These are phyloP conservation scores for Colletotrichum scovillei DNA, from an alignment of 2,329 filamentous ascomycete genomes.

Conservation along the genomic window DNA sequence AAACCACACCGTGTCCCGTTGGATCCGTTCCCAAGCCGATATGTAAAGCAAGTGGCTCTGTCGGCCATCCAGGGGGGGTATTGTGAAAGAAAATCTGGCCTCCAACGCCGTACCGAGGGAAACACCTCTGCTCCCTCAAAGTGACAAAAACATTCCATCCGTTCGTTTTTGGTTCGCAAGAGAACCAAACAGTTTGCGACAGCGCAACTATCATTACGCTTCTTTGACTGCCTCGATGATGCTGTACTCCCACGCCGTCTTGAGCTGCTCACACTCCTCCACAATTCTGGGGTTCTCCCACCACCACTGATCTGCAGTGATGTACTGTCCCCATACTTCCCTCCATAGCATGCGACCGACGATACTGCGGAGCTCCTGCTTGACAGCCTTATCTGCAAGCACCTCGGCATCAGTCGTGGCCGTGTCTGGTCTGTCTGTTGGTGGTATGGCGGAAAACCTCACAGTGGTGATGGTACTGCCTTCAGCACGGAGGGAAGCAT, in stretches of 20 bases:
- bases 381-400: constrained; percentile 46
- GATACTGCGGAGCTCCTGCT: constrained; percentile 61
- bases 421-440: constrained; percentile 41
- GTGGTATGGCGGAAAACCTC: constrained; percentile 60
- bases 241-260: constrained; percentile 70
- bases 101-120: constrained; percentile 25
- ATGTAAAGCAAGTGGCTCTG: constrained; percentile 11
- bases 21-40: neutral
- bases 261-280: constrained; percentile 64
- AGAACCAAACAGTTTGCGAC: constrained; percentile 12
- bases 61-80: constrained; percentile 14
- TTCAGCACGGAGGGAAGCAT: constrained; percentile 61
- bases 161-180: neutral
- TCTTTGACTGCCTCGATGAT: constrained; percentile 67
- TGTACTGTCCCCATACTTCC: constrained; percentile 68
- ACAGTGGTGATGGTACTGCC: constrained; percentile 60
- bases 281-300: constrained; percentile 69
- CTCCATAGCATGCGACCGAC: constrained; percentile 70
- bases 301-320: constrained; percentile 67
- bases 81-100: constrained; percentile 32
- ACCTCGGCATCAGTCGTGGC: constrained; percentile 36
- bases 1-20: neutral
- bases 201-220: constrained; percentile 36
- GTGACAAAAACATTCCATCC: neutral
- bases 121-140: constrained; percentile 3